phyloP scores from a whole-genome alignment of 768 basidiomycete species.

The Podaxis sp. region DNA sequence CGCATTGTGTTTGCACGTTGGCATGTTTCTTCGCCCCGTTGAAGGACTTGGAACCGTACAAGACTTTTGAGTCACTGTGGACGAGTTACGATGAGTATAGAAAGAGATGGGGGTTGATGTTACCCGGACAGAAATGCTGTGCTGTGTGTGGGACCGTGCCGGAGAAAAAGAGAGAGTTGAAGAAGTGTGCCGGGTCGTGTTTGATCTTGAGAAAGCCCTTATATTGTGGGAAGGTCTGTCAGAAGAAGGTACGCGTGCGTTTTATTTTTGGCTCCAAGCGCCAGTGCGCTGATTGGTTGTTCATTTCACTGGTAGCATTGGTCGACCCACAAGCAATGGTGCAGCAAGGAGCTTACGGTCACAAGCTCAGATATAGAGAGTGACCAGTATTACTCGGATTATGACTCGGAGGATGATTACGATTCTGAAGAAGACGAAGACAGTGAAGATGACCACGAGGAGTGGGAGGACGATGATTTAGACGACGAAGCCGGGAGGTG shows the following conservation, averaged over 20 bases:
- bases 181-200: neutral
- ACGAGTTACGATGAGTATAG: neutral
- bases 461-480: neutral
- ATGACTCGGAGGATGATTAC: no score
- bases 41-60: neutral
- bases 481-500: neutral
- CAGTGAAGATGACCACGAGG: no score
- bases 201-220: neutral
- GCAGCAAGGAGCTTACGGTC: no score
- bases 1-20: neutral
- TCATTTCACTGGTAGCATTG: no score
- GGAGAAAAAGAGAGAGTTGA: neutral
- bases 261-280: neutral
- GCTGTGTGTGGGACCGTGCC: neutral
- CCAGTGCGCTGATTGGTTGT: neutral
- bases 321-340: no score
- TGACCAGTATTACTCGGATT: no score
- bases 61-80: neutral
- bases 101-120: neutral
- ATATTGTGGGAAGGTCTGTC: conserved; percentile 3
- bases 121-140: neutral
- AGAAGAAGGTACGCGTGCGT: neutral
- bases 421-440: no score
- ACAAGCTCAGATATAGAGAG: no score
- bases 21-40: neutral